These are phyloP conservation scores for Colletotrichum orchidophilum DNA, from an alignment of 2,329 filamentous ascomycete species.

Conservation along the genomic window DNA sequence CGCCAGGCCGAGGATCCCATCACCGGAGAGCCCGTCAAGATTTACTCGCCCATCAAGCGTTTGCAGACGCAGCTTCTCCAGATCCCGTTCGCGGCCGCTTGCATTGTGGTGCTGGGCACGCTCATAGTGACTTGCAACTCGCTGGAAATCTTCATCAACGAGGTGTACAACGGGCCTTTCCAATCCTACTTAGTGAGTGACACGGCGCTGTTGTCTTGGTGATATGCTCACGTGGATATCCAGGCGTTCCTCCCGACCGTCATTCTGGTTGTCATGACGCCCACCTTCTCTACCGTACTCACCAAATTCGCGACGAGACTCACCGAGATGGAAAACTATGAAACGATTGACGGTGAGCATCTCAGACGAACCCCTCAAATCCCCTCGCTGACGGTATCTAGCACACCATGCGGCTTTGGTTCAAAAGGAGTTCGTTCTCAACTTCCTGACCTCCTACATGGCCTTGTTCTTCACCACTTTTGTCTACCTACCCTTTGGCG, in stretches of 20 bases:
- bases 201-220: no score
- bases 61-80: slow-evolving; percentile 81
- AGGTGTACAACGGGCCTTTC: slow-evolving; percentile 90
- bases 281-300: slow-evolving; percentile 79
- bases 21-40: slow-evolving; percentile 79
- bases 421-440: slow-evolving; percentile 93
- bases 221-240: no score
- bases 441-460: slow-evolving; percentile 96
- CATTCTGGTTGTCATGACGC: slow-evolving; percentile 83
- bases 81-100: slow-evolving; percentile 83
- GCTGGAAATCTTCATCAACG: slow-evolving; percentile 94
- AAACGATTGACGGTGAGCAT: slow-evolving; percentile 74
- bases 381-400: slow-evolving; percentile 42
- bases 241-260: slow-evolving; percentile 89
- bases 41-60: slow-evolving; percentile 81
- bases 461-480: slow-evolving; percentile 93
- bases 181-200: slow-evolving; percentile 88
- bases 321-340: slow-evolving; percentile 90
- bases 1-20: slow-evolving; percentile 80
- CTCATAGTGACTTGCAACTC: slow-evolving; percentile 89
- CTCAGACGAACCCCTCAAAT: not conserved
- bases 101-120: slow-evolving; percentile 76
- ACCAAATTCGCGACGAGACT: slow-evolving; percentile 80
- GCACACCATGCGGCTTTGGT: slow-evolving; percentile 86
- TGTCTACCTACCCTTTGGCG: slow-evolving; percentile 92